These are phyloP conservation scores for Gentiana straminea DNA, from an alignment of 257 asterid genomes.

Conservation along the genomic window DNA sequence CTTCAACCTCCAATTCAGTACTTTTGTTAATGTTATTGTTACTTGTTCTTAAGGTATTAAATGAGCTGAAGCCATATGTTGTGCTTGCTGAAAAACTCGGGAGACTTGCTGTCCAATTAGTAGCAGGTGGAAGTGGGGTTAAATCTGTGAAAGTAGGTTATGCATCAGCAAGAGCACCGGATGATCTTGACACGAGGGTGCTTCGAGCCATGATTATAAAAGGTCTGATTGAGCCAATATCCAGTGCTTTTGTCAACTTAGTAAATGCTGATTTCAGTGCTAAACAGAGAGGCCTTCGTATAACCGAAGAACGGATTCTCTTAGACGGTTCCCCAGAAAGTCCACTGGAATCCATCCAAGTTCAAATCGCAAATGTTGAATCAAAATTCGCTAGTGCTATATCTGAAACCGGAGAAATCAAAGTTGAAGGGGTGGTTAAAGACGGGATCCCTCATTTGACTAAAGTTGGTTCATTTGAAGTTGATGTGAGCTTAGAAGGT, in stretches of 20 bases:
- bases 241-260: constrained; percentile 57
- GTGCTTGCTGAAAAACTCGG: constrained; percentile 89
- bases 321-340: constrained; percentile 79
- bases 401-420: constrained; percentile 67
- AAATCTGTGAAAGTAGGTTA: constrained; percentile 62
- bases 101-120: constrained; percentile 86
- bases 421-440: constrained; percentile 76
- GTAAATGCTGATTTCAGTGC: constrained; percentile 94
- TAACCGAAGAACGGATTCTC: constrained; percentile 57
- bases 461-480: constrained; percentile 79
- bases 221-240: constrained; percentile 90
- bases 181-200: constrained; percentile 77
- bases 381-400: constrained; percentile 85
- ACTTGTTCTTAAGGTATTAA: constrained; percentile 45
- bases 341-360: constrained; percentile 68
- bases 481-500: constrained; percentile 91
- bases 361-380: constrained; percentile 82
- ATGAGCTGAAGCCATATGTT: constrained; percentile 81
- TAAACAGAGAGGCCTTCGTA: constrained; percentile 71
- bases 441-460: constrained; percentile 85
- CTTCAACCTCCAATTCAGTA: not conserved
- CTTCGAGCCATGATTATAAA: constrained; percentile 95
- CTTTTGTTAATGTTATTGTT: not conserved
- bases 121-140: constrained; percentile 83
- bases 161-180: constrained; percentile 81